Percentiles rank a stretch among this genome's conserved stretches.
Conservation (phyloP, 495 filamentous ascomycete species). For the Penicillium bialowiezense region DNA sequence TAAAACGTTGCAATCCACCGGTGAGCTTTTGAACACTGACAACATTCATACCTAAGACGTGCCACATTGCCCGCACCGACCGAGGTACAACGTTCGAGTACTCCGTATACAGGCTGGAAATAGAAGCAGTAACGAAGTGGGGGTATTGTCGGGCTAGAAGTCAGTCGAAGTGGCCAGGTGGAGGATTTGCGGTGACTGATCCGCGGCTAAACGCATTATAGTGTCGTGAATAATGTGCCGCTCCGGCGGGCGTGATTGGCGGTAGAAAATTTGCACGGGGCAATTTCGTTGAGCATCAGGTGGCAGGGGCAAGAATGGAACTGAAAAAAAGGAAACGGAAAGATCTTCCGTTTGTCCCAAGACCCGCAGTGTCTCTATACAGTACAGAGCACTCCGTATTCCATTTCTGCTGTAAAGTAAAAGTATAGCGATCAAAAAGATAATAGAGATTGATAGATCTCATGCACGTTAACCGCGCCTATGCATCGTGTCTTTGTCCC, state of each 20-base stretch:
- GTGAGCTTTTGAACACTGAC: too few relatives aligned
- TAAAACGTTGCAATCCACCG: too few relatives aligned
- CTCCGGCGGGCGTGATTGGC: slow-evolving; percentile 9
- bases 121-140: background rate
- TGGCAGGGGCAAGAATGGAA: slow-evolving; percentile 7
- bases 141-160: background rate
- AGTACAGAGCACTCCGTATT: background rate
- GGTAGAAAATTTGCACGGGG: slow-evolving; percentile 21
- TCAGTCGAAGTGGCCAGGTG: slow-evolving; percentile 5
- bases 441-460: slow-evolving; percentile 18
- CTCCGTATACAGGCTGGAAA: too few relatives aligned
- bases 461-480: slow-evolving; percentile 12
- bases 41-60: too few relatives aligned
- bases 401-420: too few relatives aligned
- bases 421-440: background rate
- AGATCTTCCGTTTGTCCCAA: slow-evolving; percentile 6
- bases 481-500: slow-evolving; percentile 13
- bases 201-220: slow-evolving; percentile 14
- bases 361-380: background rate
- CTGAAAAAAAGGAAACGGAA: slow-evolving; percentile 11
- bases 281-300: slow-evolving; percentile 4
- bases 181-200: background rate
- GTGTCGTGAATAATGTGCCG: slow-evolving; percentile 8
- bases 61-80: too few relatives aligned
- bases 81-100: too few relatives aligned